Conservation (phyloP, 2,329 filamentous ascomycete genomes). For the Talaromyces sp. region DNA sequence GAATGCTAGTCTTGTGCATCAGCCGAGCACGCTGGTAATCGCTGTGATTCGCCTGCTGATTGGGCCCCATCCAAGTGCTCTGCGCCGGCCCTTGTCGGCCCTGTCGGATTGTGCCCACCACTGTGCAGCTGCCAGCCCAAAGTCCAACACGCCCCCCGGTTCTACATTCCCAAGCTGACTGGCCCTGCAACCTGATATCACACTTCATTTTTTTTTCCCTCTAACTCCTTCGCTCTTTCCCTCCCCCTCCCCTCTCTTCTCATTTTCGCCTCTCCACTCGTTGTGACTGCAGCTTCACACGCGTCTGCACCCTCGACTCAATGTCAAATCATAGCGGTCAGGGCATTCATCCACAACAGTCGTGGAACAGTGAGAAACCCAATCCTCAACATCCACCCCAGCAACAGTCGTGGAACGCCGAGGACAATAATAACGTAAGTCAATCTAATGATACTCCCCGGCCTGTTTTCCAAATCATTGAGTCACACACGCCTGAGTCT, state of each 20-base stretch:
- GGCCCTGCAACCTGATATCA: conserved; percentile 15
- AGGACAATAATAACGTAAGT: conserved; percentile 15
- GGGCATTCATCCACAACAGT: conserved; percentile 15
- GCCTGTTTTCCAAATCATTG: neutral
- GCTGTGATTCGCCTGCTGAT: conserved; percentile 15
- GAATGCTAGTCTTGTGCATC: conserved; percentile 17
- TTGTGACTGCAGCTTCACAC: conserved; percentile 13
- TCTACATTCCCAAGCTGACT: conserved; percentile 15
- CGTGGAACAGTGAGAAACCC: conserved; percentile 14
- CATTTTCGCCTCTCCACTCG: conserved; percentile 10
- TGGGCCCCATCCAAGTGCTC: conserved; percentile 12
- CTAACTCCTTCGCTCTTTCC: conserved; percentile 9
- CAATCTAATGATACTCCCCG: neutral
- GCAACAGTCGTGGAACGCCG: conserved; percentile 11
- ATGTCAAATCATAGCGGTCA: conserved; percentile 16
- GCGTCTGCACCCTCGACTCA: conserved; percentile 15
- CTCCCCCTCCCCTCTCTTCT: neutral
- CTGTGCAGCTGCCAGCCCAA: conserved; percentile 15
- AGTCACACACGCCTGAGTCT: conserved; percentile 3
- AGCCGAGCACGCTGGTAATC: conserved; percentile 15
- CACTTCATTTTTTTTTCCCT: conserved; percentile 11
- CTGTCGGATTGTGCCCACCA: conserved; percentile 15
- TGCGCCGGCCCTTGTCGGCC: conserved; percentile 14
- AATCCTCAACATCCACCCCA: conserved; percentile 8
- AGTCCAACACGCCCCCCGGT: conserved; percentile 12